Percentiles rank a stretch among this genome's conserved stretches.
Evolutionary conservation across 768 basidiomycete species (phyloP).

Genomic region (Guyanaporus albipodus): DNA sequence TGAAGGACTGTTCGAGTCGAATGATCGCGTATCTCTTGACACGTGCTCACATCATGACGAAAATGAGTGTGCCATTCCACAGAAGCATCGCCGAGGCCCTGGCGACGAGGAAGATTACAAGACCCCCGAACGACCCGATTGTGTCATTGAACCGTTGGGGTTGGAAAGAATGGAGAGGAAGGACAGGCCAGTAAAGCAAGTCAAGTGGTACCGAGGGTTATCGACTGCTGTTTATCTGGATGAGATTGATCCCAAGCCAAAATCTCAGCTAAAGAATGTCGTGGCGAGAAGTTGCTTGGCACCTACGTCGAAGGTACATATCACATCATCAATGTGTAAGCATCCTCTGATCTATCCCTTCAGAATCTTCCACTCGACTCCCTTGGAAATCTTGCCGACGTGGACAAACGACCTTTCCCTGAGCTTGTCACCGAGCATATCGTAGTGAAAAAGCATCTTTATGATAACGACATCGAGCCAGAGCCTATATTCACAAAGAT

Average conservation of each 20-base stretch:
- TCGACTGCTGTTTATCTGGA: conserved; percentile 60
- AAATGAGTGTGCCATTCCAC: conserved; percentile 21
- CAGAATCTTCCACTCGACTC: conserved; percentile 63
- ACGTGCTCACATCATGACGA: conserved; percentile 20
- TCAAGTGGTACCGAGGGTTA: conserved; percentile 76
- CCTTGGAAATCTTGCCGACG: conserved; percentile 65
- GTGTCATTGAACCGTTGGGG: conserved; percentile 38
- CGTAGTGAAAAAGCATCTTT: conserved; percentile 74
- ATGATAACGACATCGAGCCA: conserved; percentile 61
- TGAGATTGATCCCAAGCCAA: conserved; percentile 53
- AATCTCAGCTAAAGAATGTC: conserved; percentile 39
- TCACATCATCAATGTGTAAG: not conserved
- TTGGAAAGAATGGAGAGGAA: conserved; percentile 33
- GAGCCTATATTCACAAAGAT: conserved; percentile 38
- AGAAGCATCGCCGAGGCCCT: conserved; percentile 56
- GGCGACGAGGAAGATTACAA: conserved; percentile 82
- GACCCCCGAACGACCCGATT: conserved; percentile 51
- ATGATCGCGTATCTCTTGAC: conserved; percentile 1
- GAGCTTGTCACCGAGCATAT: conserved; percentile 64
- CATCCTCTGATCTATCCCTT: conserved; percentile 5
- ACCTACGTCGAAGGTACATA: conserved; percentile 60
- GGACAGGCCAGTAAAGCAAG: conserved; percentile 44
- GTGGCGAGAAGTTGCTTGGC: conserved; percentile 64
- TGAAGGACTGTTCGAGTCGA: conserved; percentile 25
- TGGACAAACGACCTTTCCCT: conserved; percentile 46